Conservation (phyloP, 2,329 filamentous ascomycete species). For the Colletotrichum euphorbiae region DNA sequence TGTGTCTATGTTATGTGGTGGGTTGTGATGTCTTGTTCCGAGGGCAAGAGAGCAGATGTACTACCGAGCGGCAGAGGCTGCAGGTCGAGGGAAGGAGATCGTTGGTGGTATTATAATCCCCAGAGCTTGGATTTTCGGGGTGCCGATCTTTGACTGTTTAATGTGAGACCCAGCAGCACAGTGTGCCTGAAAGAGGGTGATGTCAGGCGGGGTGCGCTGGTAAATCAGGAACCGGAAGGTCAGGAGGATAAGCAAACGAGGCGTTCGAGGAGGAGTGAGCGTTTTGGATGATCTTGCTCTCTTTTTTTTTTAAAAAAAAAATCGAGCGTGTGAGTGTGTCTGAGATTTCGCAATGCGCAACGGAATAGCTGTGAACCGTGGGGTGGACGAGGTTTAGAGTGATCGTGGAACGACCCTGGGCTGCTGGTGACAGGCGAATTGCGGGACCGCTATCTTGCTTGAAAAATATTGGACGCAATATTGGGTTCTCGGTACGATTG, state of each 20-base stretch:
- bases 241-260: neutral
- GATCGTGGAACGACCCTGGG: conserved; percentile 36
- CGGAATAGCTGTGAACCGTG: conserved; percentile 36
- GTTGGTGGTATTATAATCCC: conserved; percentile 39
- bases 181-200: conserved; percentile 33
- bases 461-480: conserved; percentile 40
- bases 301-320: neutral
- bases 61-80: neutral
- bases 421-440: conserved; percentile 36
- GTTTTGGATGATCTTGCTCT: conserved; percentile 14
- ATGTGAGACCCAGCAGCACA: conserved; percentile 23
- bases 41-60: conserved; percentile 1
- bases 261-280: conserved; percentile 7
- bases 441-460: conserved; percentile 38
- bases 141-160: conserved; percentile 31
- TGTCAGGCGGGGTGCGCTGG: conserved; percentile 30
- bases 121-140: conserved; percentile 36
- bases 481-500: conserved; percentile 38
- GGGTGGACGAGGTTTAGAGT: conserved; percentile 36
- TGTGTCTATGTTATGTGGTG: neutral
- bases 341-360: conserved; percentile 10
- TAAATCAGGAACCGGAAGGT: conserved; percentile 13
- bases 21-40: neutral
- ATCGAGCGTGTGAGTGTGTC: conserved; percentile 18
- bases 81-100: conserved; percentile 8